Evolutionary conservation across 2,329 filamentous ascomycete genomes (phyloP).

Genomic region (Aspergillus spinulosporus): DNA sequence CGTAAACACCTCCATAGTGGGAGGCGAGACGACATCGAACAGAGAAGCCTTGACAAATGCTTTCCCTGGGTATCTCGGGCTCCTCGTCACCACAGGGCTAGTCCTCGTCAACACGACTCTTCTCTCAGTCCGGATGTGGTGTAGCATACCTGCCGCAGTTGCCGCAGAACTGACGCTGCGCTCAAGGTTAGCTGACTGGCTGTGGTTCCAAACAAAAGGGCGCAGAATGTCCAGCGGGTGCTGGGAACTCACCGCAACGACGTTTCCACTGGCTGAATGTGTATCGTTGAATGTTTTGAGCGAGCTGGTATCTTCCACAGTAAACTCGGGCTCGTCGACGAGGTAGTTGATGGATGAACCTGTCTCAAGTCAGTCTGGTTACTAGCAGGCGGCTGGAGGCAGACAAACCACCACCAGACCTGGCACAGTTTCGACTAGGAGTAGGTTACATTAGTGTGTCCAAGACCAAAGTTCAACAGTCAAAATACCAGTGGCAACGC

Average conservation of each 20-base stretch:
- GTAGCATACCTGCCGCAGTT: background rate
- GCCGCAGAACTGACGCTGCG: constrained; percentile 1
- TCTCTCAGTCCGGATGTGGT: background rate
- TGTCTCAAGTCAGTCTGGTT: background rate
- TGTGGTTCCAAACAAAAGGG: background rate
- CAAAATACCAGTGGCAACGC: constrained; percentile 10
- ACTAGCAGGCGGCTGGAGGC: background rate
- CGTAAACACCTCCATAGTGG: constrained; percentile 5
- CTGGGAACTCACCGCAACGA: background rate
- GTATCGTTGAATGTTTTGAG: background rate
- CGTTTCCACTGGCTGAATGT: background rate
- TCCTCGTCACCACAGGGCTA: background rate
- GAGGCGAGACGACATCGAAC: constrained; percentile 7
- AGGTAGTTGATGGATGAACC: background rate
- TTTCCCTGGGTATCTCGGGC: constrained; percentile 3
- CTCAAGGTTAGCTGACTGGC: background rate
- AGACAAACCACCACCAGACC: constrained; percentile 1
- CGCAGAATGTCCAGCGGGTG: background rate
- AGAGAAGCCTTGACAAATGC: constrained; percentile 9
- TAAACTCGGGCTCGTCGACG: background rate
- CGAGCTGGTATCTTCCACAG: background rate
- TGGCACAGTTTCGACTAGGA: background rate
- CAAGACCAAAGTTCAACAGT: no score
- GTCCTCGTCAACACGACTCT: background rate
- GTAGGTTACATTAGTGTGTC: background rate